Conservation (phyloP, 768 basidiomycete genomes). For the Dictyophora rubrovolvata region DNA sequence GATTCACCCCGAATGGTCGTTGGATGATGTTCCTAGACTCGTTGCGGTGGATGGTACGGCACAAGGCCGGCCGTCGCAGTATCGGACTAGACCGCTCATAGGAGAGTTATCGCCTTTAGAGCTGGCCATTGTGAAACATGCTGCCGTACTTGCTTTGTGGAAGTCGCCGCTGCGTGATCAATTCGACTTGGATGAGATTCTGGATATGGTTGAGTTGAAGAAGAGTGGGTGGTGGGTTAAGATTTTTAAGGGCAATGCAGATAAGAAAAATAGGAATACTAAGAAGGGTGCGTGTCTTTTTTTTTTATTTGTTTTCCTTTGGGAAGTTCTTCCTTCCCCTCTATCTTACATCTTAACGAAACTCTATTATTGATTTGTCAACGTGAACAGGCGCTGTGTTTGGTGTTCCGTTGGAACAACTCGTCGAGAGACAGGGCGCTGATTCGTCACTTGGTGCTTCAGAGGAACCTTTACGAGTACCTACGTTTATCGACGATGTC, state of each 20-base stretch:
- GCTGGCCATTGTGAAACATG: constrained; percentile 84
- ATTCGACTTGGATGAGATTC: constrained; percentile 83
- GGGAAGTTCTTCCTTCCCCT: not conserved
- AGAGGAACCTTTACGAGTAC: constrained; percentile 73
- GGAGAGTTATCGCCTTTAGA: constrained; percentile 80
- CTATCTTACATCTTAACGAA: not conserved
- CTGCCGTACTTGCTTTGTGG: constrained; percentile 71
- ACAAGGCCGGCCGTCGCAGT: constrained; percentile 73
- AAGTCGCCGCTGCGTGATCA: constrained; percentile 71
- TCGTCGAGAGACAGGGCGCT: constrained; percentile 92
- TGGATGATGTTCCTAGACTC: constrained; percentile 89
- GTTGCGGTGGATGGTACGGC: constrained; percentile 86
- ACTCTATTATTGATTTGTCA: not conserved
- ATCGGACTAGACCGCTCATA: constrained; percentile 71
- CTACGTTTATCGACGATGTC: constrained; percentile 97
- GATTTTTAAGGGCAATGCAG: constrained; percentile 71
- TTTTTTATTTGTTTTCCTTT: not conserved
- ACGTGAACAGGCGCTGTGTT: constrained; percentile 60
- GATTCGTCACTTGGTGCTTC: constrained; percentile 91
- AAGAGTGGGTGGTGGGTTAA: constrained; percentile 96
- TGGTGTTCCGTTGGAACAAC: constrained; percentile 80
- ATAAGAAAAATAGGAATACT: constrained; percentile 59
- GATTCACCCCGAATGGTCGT: constrained; percentile 66
- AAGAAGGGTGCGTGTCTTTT: constrained; percentile 53
- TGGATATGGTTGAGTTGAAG: constrained; percentile 87